Percentiles rank a stretch among this genome's conserved stretches.
Evolutionary conservation across 192 early-diverging fungal species (phyloP).

Genomic region (Phycomyces nitens): DNA sequence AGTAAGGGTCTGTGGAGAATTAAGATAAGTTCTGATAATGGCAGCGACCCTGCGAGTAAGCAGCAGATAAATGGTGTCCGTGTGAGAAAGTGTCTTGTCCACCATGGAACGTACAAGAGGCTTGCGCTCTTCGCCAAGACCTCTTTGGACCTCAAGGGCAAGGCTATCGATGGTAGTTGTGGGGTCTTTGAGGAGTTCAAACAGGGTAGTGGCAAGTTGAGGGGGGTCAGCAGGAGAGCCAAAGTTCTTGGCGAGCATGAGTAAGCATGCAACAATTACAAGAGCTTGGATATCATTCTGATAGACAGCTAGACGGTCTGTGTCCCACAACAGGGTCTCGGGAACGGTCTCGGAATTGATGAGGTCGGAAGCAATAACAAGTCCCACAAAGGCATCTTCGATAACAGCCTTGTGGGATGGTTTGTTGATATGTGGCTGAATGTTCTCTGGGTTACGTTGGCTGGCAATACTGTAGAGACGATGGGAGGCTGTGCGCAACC

Average conservation of each 20-base stretch:
- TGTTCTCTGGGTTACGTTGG: neutral
- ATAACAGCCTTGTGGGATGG: conserved; percentile 3
- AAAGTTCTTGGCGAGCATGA: conserved; percentile 69
- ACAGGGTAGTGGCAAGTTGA: conserved; percentile 20
- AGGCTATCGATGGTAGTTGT: conserved; percentile 32
- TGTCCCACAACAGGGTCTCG: conserved; percentile 70
- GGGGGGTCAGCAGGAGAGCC: conserved; percentile 2
- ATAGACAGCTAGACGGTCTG: conserved; percentile 53
- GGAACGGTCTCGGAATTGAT: conserved; percentile 39
- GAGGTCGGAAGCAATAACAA: neutral
- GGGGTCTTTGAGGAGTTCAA: conserved; percentile 23
- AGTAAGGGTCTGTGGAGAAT: conserved; percentile 26
- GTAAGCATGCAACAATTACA: conserved; percentile 59
- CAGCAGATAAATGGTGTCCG: conserved; percentile 37
- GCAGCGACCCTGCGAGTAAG: conserved; percentile 35
- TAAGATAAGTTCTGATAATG: conserved; percentile 30
- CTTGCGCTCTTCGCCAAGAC: conserved; percentile 13
- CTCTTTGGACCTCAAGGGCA: conserved; percentile 26
- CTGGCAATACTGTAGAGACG: neutral
- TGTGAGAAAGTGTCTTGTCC: conserved; percentile 40
- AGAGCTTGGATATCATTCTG: conserved; percentile 75
- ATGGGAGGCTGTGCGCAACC: conserved; percentile 53
- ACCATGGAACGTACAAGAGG: conserved; percentile 40
- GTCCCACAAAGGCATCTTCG: conserved; percentile 7
- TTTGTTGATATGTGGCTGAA: neutral